A percentile compares a stretch with the other conserved stretches of the same genome.
phyloP scores from a whole-genome alignment of 225 moss, liverwort and hornwort genomes.

The Physcomitrellopsis africana region DNA sequence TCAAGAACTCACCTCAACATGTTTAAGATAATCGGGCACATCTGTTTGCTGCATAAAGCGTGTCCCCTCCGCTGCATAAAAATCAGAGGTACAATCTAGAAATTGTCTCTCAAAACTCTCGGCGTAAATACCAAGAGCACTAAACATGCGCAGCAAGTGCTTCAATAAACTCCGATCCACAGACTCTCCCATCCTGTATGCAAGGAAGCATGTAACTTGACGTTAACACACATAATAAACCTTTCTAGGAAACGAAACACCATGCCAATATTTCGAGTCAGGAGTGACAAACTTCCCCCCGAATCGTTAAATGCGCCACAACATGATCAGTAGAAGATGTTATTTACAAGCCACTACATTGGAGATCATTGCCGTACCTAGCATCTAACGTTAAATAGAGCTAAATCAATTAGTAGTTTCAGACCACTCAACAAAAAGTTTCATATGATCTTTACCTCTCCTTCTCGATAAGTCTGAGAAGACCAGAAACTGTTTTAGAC shows the following conservation, averaged over 20 bases:
- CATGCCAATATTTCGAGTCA: not conserved
- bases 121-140: constrained; percentile 85
- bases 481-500: constrained; percentile 80
- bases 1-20: constrained; percentile 73
- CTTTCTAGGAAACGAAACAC: not conserved
- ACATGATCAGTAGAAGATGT: constrained; percentile 3
- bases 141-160: constrained; percentile 91
- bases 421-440: not conserved
- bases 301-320: not conserved
- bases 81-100: constrained; percentile 87
- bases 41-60: constrained; percentile 98
- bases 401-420: no score
- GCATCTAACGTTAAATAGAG: not conserved
- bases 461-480: constrained; percentile 83
- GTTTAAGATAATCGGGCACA: constrained; percentile 94
- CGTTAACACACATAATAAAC: not conserved
- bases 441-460: constrained; percentile 61
- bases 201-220: constrained; percentile 8
- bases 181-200: constrained; percentile 90
- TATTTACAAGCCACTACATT: not conserved
- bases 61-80: constrained; percentile 89
- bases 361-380: not conserved
- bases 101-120: constrained; percentile 93
- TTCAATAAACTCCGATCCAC: constrained; percentile 92
- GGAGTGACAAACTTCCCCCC: not conserved